Evolutionary conservation across 257 asterid genomes (phyloP), one percentile per base, ranked within the genome.

Genomic region (Solanum lignicaule): DNA sequence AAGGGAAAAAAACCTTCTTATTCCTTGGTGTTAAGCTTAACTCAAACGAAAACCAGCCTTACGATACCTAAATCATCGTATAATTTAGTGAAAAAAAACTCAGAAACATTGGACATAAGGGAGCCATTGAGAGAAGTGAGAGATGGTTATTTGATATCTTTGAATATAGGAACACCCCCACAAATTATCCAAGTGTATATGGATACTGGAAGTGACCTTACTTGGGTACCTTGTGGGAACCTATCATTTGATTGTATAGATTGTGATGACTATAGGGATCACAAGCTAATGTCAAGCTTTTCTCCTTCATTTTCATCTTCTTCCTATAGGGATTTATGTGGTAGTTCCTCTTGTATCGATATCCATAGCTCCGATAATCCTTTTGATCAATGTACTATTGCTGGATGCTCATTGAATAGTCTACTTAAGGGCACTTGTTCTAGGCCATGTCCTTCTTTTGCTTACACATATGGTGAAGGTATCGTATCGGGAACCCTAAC

Each of bases 181-280:
- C 98, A 95, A 87, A 65, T 87, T 88, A 91, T 95, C 83, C 96
- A 95, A 84, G 94, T 89, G 1, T 93, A 90, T 74, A 86, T 95
- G 89, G 96, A 94, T 58, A 95, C 95, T 1, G 97, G 98, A n/a
- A 95, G 97, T 83, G 96, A 95, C 87, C 94, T 95, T 18, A 93
- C 97, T 25, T 95, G 98, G 98, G 96, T 95, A 60, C 98, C 97
- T 13, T 94, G 97, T 89, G 96, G 96, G 1, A 94, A 90, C 71
- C 84, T 92, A 29, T 89, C 95, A 2, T 93, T 95, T 83, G 94
- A 92, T 12, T 95, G 98, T 93, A 88, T 94, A 23, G 95, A 94
- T 10, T 95, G 97, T 78, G 88, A 90, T 15, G 93, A 90, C 55
- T 91, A 91, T 25, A 88, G 88, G 58, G 90, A 90, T 83, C 89